phyloP scores from a whole-genome alignment of 2,329 filamentous ascomycete species.

The Teratosphaeriaceae sp. region DNA sequence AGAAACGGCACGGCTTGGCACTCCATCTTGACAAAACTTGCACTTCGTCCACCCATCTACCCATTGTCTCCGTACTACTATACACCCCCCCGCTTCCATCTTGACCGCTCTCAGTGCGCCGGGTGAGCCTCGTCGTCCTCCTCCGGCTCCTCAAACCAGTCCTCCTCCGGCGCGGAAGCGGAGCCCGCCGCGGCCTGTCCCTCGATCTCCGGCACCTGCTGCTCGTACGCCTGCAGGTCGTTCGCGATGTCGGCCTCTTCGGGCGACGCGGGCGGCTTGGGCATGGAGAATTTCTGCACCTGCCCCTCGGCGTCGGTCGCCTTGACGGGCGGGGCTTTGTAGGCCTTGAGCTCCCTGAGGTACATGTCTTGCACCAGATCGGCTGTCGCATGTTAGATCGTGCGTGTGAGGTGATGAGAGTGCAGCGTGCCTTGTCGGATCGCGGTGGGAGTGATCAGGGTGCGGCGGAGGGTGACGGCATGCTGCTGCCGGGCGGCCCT shows the following conservation, averaged over 20 bases:
- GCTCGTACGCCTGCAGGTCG: conserved; percentile 91
- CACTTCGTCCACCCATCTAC: not conserved
- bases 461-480: conserved; percentile 51
- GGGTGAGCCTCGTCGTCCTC: conserved; percentile 18
- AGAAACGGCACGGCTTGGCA: not conserved
- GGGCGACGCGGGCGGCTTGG: conserved; percentile 77
- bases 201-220: conserved; percentile 89
- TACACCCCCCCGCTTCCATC: not conserved
- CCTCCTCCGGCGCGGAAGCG: conserved; percentile 55
- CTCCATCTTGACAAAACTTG: not conserved
- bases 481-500: conserved; percentile 53
- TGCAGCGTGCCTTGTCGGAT: conserved; percentile 52
- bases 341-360: conserved; percentile 89
- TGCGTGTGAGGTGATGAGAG: not conserved
- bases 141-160: conserved; percentile 50
- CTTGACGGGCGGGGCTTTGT: conserved; percentile 83
- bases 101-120: not conserved
- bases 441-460: conserved; percentile 56
- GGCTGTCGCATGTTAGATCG: conserved; percentile 48
- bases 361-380: conserved; percentile 98
- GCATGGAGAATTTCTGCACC: conserved; percentile 78
- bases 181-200: conserved; percentile 63
- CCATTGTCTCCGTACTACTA: not conserved
- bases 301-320: conserved; percentile 80
- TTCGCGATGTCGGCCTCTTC: conserved; percentile 90